phyloP scores from a whole-genome alignment of 306 rosid genomes.

The Argentina anserina region DNA sequence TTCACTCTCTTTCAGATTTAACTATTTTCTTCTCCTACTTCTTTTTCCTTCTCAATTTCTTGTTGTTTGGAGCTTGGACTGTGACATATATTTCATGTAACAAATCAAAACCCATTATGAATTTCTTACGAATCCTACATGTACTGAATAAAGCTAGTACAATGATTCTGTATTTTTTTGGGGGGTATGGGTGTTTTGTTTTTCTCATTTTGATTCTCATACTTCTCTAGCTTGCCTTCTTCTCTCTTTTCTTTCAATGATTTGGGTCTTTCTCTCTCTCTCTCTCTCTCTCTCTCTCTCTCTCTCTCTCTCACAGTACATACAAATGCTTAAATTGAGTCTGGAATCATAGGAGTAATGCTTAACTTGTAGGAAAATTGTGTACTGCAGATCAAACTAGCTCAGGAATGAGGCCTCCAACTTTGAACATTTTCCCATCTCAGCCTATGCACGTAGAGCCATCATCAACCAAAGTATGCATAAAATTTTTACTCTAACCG shows the following conservation, averaged over 20 bases:
- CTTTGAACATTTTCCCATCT: conserved; percentile 95
- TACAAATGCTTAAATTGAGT: conserved; percentile 1
- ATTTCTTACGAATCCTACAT: not conserved
- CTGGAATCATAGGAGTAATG: not conserved
- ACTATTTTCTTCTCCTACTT: not conserved
- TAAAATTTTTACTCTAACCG: not conserved
- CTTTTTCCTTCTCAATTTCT: not conserved
- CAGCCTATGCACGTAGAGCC: conserved; percentile 91
- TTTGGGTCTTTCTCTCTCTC: conserved; percentile 5
- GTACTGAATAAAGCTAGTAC: not conserved
- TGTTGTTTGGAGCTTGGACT: conserved; percentile 35
- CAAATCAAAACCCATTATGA: conserved; percentile 25
- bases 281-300: conserved; percentile 8
- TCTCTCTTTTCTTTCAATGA: not conserved
- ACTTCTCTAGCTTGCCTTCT: not conserved
- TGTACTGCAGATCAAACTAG: conserved; percentile 41
- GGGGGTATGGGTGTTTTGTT: conserved; percentile 4
- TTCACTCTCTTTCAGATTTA: conserved; percentile 5
- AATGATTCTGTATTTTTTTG: not conserved
- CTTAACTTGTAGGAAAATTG: conserved; percentile 20
- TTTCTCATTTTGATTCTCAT: not conserved
- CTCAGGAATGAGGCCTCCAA: conserved; percentile 84
- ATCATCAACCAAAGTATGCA: conserved; percentile 57
- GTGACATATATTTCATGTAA: conserved; percentile 41
- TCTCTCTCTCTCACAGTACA: not conserved